A percentile compares a stretch with the other conserved stretches of the same genome.
These are phyloP conservation scores for Trichoderma parareesei DNA, from an alignment of 495 filamentous ascomycete genomes.

Conservation along the genomic window DNA sequence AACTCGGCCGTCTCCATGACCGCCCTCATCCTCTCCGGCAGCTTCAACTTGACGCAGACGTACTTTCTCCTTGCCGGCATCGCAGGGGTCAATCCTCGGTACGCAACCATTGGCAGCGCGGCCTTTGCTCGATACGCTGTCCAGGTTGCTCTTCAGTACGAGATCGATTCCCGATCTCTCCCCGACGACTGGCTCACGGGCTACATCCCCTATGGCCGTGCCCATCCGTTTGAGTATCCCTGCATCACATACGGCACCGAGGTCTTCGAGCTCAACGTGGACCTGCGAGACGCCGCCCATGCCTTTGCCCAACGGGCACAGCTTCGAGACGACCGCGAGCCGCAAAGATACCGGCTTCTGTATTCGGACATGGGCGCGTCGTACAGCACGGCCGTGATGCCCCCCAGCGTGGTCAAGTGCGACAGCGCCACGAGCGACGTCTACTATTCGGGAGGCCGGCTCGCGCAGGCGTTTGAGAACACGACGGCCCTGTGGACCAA, in stretches of 20 bases:
- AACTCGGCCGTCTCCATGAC: conserved; percentile 61
- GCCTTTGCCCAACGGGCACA: conserved; percentile 46
- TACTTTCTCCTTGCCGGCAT: conserved; percentile 70
- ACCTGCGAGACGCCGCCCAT: conserved; percentile 49
- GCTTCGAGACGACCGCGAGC: conserved; percentile 45
- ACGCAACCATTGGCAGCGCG: conserved; percentile 52
- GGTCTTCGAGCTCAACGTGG: conserved; percentile 63
- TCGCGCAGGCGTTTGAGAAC: conserved; percentile 57
- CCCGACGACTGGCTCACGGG: conserved; percentile 56
- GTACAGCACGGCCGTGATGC: conserved; percentile 44
- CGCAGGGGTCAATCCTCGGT: conserved; percentile 61
- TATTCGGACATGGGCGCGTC: conserved; percentile 36
- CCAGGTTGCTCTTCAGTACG: conserved; percentile 67
- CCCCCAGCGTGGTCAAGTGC: conserved; percentile 54
- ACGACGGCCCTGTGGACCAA: conserved; percentile 58
- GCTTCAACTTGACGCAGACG: conserved; percentile 58
- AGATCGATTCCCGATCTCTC: conserved; percentile 65
- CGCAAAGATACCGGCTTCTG: conserved; percentile 49
- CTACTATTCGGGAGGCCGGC: conserved; percentile 56
- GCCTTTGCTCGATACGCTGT: conserved; percentile 61
- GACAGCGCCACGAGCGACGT: conserved; percentile 65
- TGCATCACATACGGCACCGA: conserved; percentile 63
- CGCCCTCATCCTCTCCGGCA: conserved; percentile 47
- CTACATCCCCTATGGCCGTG: conserved; percentile 55
- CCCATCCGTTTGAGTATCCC: conserved; percentile 51